Evolutionary conservation across 306 rosid species (phyloP).

Genomic region (Prunus salicina): DNA sequence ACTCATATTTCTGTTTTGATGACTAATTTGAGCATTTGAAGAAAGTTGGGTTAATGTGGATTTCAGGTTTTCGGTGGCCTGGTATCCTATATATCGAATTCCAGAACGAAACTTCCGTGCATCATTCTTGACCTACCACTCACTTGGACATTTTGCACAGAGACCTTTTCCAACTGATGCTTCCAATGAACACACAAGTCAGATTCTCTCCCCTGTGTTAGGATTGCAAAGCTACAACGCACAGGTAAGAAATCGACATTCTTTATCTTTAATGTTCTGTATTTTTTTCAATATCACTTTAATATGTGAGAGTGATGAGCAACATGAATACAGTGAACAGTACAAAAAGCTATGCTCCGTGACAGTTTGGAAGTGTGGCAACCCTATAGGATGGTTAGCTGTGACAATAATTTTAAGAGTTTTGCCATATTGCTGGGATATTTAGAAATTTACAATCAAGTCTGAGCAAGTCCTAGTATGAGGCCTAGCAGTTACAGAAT

Average conservation of each 20-base stretch:
- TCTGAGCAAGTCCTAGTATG: neutral
- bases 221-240: conserved; percentile 25
- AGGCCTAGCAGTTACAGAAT: neutral
- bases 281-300: neutral
- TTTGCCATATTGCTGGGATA: neutral
- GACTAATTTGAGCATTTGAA: neutral
- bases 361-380: conserved; percentile 1
- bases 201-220: conserved; percentile 12
- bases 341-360: neutral
- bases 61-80: conserved; percentile 27
- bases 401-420: neutral
- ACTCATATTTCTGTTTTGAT: neutral
- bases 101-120: conserved; percentile 20
- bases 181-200: neutral
- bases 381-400: neutral
- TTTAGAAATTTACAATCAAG: neutral
- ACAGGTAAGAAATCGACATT: neutral
- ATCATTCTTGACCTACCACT: conserved; percentile 28
- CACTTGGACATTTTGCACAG: conserved; percentile 22
- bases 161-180: conserved; percentile 4
- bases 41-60: neutral
- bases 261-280: neutral
- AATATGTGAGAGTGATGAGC: neutral
- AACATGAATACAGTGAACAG: neutral
- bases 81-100: conserved; percentile 27